phyloP scores from a whole-genome alignment of 805 yeast genomes.

The Jamesozyma gamospora region DNA sequence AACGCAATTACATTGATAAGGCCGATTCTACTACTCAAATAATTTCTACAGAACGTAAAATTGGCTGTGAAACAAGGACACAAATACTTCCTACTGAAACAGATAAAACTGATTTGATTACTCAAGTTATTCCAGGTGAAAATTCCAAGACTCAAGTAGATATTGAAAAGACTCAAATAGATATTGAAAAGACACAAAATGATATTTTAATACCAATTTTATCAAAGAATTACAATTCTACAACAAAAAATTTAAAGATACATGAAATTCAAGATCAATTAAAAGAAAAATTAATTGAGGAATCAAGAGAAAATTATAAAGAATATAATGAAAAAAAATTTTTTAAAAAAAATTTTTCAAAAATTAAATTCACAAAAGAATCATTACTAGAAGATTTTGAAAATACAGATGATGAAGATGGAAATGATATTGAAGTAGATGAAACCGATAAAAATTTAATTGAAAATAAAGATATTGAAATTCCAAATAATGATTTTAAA shows the following conservation, averaged over 20 bases:
- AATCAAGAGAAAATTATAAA: not conserved
- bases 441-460: not conserved
- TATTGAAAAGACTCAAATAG: constrained; percentile 1
- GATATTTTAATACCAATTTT: not conserved
- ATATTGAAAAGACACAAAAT: not conserved
- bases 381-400: constrained; percentile 18
- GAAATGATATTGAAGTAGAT: not conserved
- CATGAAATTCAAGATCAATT: constrained; percentile 14
- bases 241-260: constrained; percentile 7
- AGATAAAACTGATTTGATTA: not conserved
- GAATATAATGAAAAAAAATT: constrained; percentile 6
- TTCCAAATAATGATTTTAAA: not conserved
- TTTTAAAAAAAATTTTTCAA: not conserved
- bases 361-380: constrained; percentile 13
- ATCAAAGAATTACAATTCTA: too few species aligned
- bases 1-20: too few species aligned
- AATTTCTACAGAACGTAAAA: too few species aligned
- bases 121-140: constrained; percentile 1
- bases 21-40: too few species aligned
- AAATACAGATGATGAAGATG: constrained; percentile 3
- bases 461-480: not conserved
- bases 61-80: too few species aligned
- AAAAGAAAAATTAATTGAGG: constrained; percentile 1
- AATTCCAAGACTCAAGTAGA: not conserved
- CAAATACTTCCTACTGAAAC: too few species aligned